Conservation (phyloP, 2,329 filamentous ascomycete genomes). For the Gaeumannomyces sp. region DNA sequence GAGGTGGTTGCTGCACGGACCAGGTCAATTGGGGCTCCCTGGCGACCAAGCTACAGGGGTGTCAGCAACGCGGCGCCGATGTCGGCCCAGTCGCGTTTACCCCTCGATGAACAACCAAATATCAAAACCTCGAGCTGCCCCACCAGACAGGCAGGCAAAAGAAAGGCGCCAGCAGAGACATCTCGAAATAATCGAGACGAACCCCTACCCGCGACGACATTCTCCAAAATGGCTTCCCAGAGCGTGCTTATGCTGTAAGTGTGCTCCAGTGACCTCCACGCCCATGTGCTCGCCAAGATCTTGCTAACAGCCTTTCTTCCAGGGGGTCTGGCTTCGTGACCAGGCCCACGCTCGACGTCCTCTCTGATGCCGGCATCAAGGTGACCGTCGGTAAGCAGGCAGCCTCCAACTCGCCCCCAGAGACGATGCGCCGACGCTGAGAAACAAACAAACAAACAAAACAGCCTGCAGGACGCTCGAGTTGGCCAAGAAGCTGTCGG, state of each 20-base stretch:
- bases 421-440: background rate
- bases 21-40: background rate
- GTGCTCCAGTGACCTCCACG: conserved; percentile 6
- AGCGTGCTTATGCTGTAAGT: conserved; percentile 21
- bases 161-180: background rate
- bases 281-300: background rate
- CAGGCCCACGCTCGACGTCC: conserved; percentile 58
- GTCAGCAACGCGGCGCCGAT: background rate
- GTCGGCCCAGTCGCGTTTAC: background rate
- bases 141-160: background rate
- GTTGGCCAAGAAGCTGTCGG: conserved; percentile 67
- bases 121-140: background rate
- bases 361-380: conserved; percentile 51
- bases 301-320: conserved; percentile 12
- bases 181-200: background rate
- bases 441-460: conserved; percentile 24
- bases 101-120: background rate
- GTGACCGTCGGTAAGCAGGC: conserved; percentile 57
- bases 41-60: too few relatives aligned
- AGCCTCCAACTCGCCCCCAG: background rate
- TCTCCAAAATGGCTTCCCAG: conserved; percentile 13
- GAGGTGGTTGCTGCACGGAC: too few relatives aligned
- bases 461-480: conserved; percentile 76
- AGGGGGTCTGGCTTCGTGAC: conserved; percentile 49
- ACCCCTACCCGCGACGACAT: background rate